Evolutionary conservation across 2,329 filamentous ascomycete species (phyloP).

Genomic region (Didymosphaeria variabile): DNA sequence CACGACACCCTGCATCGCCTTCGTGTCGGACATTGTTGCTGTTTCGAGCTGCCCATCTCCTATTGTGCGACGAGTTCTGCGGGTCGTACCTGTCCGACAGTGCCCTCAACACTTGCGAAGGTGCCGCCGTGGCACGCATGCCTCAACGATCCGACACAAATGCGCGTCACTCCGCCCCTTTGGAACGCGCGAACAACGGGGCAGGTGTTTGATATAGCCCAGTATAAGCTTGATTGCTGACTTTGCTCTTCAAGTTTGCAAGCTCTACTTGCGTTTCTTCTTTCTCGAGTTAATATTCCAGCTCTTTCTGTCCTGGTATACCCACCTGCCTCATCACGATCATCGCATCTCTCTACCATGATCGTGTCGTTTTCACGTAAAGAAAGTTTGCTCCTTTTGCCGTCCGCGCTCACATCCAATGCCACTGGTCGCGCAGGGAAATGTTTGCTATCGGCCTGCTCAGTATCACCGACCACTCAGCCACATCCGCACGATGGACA

Average conservation of each 20-base stretch:
- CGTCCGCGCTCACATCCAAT: not conserved
- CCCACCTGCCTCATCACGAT: not conserved
- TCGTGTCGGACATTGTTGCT: not conserved
- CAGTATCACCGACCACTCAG: not conserved
- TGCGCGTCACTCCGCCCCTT: not conserved
- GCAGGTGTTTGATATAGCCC: not conserved
- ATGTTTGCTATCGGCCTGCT: constrained; percentile 1
- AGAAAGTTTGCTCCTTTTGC: constrained; percentile 8
- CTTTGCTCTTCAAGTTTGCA: not conserved
- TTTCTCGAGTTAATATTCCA: not conserved
- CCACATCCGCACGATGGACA: not conserved
- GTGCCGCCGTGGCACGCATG: not conserved
- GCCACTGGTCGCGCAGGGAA: not conserved
- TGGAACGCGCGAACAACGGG: not conserved
- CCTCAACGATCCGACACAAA: not conserved
- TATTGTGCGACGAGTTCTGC: not conserved
- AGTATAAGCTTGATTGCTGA: not conserved
- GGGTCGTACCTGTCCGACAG: not conserved
- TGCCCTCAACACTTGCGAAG: not conserved
- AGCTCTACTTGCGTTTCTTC: not conserved
- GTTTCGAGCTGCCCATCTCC: not conserved
- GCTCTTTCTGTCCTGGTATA: not conserved
- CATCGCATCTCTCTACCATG: not conserved
- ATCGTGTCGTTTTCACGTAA: not conserved
- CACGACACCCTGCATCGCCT: not conserved